These are phyloP conservation scores for Austroboletus eburneus DNA, from an alignment of 768 basidiomycete genomes.

Conservation along the genomic window DNA sequence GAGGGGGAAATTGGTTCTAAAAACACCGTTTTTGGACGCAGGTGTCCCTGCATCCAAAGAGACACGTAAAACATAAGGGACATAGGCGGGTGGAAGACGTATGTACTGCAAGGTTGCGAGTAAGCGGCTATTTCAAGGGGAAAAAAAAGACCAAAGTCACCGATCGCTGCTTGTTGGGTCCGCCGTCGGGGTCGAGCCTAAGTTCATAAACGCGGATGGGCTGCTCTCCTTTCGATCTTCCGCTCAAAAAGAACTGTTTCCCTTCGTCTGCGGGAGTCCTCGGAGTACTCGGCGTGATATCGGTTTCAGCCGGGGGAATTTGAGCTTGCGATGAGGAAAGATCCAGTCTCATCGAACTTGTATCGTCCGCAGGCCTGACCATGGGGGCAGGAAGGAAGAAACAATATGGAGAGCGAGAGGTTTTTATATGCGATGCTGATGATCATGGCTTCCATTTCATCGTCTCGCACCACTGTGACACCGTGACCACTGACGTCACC, in stretches of 20 bases:
- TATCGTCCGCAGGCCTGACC: slow-evolving; percentile 3
- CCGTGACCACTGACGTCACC: slow-evolving; percentile 24
- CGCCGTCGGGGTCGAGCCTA: slow-evolving; percentile 83
- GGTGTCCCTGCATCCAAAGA: slow-evolving; percentile 90
- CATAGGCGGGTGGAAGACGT: slow-evolving; percentile 86
- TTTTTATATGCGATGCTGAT: too few species aligned
- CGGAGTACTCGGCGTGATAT: slow-evolving; percentile 46
- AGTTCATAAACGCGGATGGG: slow-evolving; percentile 86
- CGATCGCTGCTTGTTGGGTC: slow-evolving; percentile 79
- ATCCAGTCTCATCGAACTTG: slow-evolving; percentile 1
- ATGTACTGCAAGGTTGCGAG: slow-evolving; percentile 65
- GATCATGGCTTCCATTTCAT: slow-evolving; percentile 15
- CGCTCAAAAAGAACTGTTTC: slow-evolving; percentile 78
- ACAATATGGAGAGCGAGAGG: slow-evolving; percentile 3
- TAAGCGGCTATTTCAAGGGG: slow-evolving; percentile 6
- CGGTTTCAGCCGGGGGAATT: neutral
- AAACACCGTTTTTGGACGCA: slow-evolving; percentile 83
- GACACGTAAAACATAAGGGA: slow-evolving; percentile 88
- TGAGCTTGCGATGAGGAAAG: slow-evolving; percentile 16
- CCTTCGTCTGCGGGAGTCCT: slow-evolving; percentile 93
- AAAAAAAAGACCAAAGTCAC: slow-evolving; percentile 43
- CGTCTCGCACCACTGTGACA: slow-evolving; percentile 9
- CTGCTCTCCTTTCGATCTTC: slow-evolving; percentile 45
- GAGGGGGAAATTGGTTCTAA: slow-evolving; percentile 96
- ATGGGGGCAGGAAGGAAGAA: slow-evolving; percentile 10